Evolutionary conservation across 2,329 filamentous ascomycete species (phyloP).

Genomic region (Rachicladosporium sp.): DNA sequence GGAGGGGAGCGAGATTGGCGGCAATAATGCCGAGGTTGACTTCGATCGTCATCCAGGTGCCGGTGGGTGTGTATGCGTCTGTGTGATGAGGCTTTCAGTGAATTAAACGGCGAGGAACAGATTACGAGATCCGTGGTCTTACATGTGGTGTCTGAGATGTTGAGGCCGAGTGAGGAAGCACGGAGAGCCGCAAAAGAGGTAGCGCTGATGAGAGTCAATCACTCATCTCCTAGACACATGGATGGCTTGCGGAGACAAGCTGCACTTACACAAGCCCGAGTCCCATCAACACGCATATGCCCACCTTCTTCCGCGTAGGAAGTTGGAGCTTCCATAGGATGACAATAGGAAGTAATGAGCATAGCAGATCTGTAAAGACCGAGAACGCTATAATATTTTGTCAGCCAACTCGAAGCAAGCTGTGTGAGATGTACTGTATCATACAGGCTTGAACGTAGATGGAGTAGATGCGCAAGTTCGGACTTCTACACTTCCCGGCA

Average conservation of each 20-base stretch:
- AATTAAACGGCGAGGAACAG: background rate
- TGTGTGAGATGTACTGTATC: background rate
- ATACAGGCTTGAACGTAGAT: constrained; percentile 18
- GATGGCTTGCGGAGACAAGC: background rate
- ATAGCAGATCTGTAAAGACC: constrained; percentile 16
- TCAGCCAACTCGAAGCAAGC: background rate
- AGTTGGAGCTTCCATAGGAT: constrained; percentile 16
- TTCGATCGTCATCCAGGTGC: constrained; percentile 19
- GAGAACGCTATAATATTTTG: constrained; percentile 11
- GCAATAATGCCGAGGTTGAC: constrained; percentile 18
- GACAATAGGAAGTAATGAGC: constrained; percentile 14
- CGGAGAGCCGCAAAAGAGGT: constrained; percentile 11
- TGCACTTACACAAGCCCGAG: constrained; percentile 7
- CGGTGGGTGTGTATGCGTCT: constrained; percentile 15
- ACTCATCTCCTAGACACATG: no score
- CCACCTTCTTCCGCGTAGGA: constrained; percentile 12
- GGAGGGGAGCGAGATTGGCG: constrained; percentile 12
- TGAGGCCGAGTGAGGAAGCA: constrained; percentile 14
- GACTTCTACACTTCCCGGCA: constrained; percentile 12
- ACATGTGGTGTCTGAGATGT: constrained; percentile 13
- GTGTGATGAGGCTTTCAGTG: background rate
- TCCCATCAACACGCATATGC: constrained; percentile 16
- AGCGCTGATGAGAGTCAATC: no score
- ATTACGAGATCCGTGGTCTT: background rate
- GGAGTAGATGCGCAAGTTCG: constrained; percentile 17